A percentile compares a stretch with the other conserved stretches of the same genome.
phyloP scores from a whole-genome alignment of 495 filamentous ascomycete genomes.

The Opeltia flavorubescens region DNA sequence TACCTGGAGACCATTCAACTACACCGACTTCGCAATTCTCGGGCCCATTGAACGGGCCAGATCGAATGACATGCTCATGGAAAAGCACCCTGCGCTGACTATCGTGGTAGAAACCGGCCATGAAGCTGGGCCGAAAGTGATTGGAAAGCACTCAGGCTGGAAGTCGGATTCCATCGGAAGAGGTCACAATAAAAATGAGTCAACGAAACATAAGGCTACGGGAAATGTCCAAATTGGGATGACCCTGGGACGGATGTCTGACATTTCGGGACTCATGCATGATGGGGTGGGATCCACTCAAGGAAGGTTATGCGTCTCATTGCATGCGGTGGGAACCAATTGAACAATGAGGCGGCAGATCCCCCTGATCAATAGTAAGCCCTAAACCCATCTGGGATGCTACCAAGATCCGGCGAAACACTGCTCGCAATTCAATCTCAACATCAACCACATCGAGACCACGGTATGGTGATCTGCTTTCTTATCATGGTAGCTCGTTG shows the following conservation, averaged over 20 bases:
- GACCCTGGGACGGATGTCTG: background rate
- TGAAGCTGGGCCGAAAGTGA: background rate
- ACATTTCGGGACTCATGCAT: too few relatives aligned
- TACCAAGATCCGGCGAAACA: too few relatives aligned
- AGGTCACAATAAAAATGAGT: background rate
- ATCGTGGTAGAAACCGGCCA: background rate
- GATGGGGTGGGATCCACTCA: too few relatives aligned
- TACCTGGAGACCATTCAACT: slow-evolving; percentile 6
- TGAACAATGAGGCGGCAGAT: too few relatives aligned
- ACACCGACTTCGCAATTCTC: background rate
- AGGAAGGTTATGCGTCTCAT: too few relatives aligned
- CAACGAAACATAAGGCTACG: background rate
- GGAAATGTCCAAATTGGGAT: background rate
- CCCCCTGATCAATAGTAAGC: too few relatives aligned
- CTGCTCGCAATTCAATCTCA: too few relatives aligned
- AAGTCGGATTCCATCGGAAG: background rate
- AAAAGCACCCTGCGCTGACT: background rate
- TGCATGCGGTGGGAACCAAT: too few relatives aligned
- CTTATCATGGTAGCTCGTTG: too few relatives aligned
- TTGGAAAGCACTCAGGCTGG: background rate
- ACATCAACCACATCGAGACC: too few relatives aligned
- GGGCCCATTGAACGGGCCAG: background rate
- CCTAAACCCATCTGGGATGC: too few relatives aligned
- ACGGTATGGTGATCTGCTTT: too few relatives aligned
- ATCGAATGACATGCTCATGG: background rate